A percentile compares a stretch with the other conserved stretches of the same genome.
These are phyloP conservation scores for Mycena belliarum DNA, from an alignment of 768 basidiomycete species.

Conservation along the genomic window DNA sequence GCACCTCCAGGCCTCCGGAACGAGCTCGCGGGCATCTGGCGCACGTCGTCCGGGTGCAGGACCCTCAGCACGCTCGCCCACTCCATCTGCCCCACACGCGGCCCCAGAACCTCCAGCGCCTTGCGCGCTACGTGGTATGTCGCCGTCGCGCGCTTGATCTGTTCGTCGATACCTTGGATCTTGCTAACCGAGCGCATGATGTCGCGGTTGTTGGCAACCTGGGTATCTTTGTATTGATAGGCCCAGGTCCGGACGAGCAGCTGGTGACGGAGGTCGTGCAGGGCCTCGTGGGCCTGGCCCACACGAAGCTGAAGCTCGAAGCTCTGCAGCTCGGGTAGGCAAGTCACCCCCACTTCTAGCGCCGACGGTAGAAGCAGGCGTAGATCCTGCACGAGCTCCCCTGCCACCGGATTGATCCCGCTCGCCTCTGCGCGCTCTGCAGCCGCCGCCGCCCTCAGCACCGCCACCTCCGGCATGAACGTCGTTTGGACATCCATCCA, in stretches of 20 bases:
- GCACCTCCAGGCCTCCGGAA: not conserved
- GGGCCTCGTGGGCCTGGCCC: conserved; percentile 2
- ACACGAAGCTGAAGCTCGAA: not conserved
- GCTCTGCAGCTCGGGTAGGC: not conserved
- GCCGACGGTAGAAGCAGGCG: not conserved
- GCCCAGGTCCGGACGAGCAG: conserved; percentile 4
- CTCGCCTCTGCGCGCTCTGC: not conserved
- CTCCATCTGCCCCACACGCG: not conserved
- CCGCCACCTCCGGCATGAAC: conserved; percentile 6
- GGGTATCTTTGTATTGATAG: not conserved
- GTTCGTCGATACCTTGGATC: not conserved
- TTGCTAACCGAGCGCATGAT: not conserved
- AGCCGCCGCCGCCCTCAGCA: not conserved
- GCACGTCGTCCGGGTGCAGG: not conserved
- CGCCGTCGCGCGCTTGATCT: not conserved
- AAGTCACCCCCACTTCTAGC: not conserved
- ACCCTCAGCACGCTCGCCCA: not conserved
- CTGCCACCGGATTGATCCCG: not conserved
- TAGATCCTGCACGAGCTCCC: conserved; percentile 2
- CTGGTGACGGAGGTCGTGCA: conserved; percentile 1
- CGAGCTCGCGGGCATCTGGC: conserved; percentile 2
- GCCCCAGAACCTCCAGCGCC: not conserved
- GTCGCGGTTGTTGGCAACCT: not conserved
- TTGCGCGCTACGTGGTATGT: not conserved
- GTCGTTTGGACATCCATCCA: conserved; percentile 6